Evolutionary conservation across 164 flowering plant species (phyloP), one percentile per base, ranked within the genome.

Genomic region (Vitis rupestris): DNA sequence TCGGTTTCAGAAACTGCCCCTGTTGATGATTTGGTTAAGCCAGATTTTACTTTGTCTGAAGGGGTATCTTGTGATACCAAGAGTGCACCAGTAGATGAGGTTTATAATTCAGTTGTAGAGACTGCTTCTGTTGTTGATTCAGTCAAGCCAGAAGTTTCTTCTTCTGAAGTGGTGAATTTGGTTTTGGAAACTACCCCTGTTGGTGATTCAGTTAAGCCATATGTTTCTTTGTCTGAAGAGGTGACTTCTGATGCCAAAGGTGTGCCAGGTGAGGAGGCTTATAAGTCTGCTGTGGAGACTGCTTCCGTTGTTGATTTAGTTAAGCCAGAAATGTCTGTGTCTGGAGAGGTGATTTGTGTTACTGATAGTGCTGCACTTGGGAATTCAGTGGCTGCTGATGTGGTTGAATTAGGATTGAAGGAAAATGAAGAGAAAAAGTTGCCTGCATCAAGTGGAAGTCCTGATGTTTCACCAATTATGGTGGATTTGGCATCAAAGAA

Each of bases 271-370:
- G 66, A 3, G 14, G 58, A 70, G 68, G 67, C 55, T 47, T 47
- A 8, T 67, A 64, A 59, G 51, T 52, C 54, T 3, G 63, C 23
- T 51, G 62, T 14, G 50, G 75, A 71, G 50, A 54, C 63, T 17
- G 53, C 49, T 10, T 49, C 70, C 19, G 59, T 10, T 61, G 68
- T 50, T 60, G 65, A 69, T 55, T 53, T 59, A 14, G 74, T 49
- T 69, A 30, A 70, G 54, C 50, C 63, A n/a, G 57, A 23, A n/a
- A n/a, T 27, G 9, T 50, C 77, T 11, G 29, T 66, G 14, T 47
- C 75, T 50, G 69, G 66, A 54, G 71, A 70, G 66, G 76, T 16
- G 29, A 65, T 55, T 52, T 27, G 17, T 37, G 51, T 66, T 27
- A 14, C 12, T 15, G 61, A 67, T 58, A 51, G 37, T 64, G 59